These are phyloP conservation scores for Saturnispora gosingensis DNA, from an alignment of 805 yeast species.

Conservation along the genomic window DNA sequence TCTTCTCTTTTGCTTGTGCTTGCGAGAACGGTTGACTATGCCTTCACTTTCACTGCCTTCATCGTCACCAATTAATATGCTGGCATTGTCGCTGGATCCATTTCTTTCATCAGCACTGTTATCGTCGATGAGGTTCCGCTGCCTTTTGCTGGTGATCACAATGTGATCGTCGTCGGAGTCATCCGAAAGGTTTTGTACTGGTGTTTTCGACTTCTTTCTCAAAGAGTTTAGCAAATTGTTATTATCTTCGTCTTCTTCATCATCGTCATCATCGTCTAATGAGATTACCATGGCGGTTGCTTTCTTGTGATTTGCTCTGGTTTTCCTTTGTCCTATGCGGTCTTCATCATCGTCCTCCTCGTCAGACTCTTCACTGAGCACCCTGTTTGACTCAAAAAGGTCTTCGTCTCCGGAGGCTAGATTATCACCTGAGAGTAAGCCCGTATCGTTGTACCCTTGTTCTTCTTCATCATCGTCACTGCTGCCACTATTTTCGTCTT, in stretches of 20 bases:
- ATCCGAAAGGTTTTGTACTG: not conserved
- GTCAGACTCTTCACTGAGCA: not conserved
- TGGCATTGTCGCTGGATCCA: not conserved
- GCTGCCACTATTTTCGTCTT: not conserved
- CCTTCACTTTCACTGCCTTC: not conserved
- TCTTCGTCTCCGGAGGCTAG: constrained; percentile 11
- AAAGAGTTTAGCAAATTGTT: not conserved
- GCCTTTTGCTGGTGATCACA: not conserved
- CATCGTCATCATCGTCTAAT: not conserved
- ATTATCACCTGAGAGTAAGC: not conserved
- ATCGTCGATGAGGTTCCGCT: constrained; percentile 1
- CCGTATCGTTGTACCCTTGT: not conserved
- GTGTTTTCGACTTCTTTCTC: not conserved
- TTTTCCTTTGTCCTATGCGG: not conserved
- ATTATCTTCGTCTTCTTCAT: constrained; percentile 4
- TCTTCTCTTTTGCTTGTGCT: not conserved
- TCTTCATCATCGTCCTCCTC: not conserved
- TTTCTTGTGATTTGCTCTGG: not conserved
- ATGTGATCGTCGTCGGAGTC: not conserved
- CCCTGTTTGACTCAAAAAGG: not conserved
- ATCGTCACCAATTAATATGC: not conserved
- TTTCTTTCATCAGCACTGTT: constrained; percentile 4
- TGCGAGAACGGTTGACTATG: not conserved
- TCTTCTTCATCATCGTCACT: constrained; percentile 1
- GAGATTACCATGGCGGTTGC: not conserved